phyloP scores from a whole-genome alignment of 2,329 filamentous ascomycete genomes.

The Davidsoniella virescens region DNA sequence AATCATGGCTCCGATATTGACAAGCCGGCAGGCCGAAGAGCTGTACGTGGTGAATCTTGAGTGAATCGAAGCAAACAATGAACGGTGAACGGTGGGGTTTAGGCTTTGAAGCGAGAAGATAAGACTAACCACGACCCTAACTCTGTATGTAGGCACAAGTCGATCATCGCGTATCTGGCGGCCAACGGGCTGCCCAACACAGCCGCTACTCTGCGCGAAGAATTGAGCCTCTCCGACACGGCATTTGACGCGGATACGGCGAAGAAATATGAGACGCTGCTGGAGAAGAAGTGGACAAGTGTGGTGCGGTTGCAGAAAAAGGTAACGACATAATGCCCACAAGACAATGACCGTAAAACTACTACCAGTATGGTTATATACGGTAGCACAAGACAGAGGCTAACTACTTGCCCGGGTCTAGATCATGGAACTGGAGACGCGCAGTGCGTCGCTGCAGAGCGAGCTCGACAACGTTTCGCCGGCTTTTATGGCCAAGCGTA shows the following conservation, averaged over 20 bases:
- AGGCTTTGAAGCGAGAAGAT: conserved; percentile 14
- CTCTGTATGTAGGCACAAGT: conserved; percentile 54
- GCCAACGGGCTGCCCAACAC: conserved; percentile 55
- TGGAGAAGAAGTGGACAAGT: conserved; percentile 98
- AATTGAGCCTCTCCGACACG: conserved; percentile 54
- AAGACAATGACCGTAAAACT: not conserved
- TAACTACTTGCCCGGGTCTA: conserved; percentile 22
- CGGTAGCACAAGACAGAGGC: not conserved
- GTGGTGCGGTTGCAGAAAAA: conserved; percentile 92
- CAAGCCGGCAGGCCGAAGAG: conserved; percentile 70
- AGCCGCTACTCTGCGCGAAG: conserved; percentile 56
- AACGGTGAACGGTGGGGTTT: conserved; percentile 5
- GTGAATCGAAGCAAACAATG: conserved; percentile 10
- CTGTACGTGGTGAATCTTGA: conserved; percentile 42
- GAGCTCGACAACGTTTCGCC: conserved; percentile 75
- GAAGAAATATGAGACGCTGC: conserved; percentile 84
- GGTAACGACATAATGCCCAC: conserved; percentile 30
- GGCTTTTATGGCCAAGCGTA: conserved; percentile 56
- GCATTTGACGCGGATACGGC: conserved; percentile 63
- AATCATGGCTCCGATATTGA: conserved; percentile 58
- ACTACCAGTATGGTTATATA: no score
- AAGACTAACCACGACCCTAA: conserved; percentile 12
- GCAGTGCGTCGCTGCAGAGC: conserved; percentile 54
- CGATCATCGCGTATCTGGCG: conserved; percentile 75
- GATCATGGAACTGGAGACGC: conserved; percentile 87